Percentiles rank a stretch among this genome's conserved stretches.
Evolutionary conservation across 129 eudicot genomes (phyloP).

Genomic region (Daucus carota): DNA sequence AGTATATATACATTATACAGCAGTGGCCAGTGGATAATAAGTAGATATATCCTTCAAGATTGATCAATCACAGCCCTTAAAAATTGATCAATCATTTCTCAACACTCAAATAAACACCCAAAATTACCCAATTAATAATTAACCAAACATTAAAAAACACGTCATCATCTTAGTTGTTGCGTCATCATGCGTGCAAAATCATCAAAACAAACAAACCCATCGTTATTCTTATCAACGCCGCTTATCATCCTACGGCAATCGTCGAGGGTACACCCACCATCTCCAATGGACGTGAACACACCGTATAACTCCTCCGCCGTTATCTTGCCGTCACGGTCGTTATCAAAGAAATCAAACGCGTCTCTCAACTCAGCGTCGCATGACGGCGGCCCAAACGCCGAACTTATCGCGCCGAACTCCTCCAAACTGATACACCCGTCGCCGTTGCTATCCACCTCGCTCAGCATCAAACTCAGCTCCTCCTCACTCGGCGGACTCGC

Average conservation of each 20-base stretch:
- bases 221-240: constrained; percentile 61
- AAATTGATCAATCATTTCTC: neutral
- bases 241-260: constrained; percentile 80
- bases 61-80: constrained; percentile 5
- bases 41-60: neutral
- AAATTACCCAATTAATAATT: neutral
- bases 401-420: constrained; percentile 52
- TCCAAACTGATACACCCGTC: constrained; percentile 70
- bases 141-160: neutral
- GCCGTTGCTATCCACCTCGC: constrained; percentile 55
- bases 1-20: neutral
- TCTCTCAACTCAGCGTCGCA: constrained; percentile 47
- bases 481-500: constrained; percentile 32
- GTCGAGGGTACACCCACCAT: constrained; percentile 55
- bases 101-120: neutral
- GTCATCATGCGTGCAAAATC: constrained; percentile 77
- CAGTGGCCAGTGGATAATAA: neutral
- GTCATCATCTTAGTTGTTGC: constrained; percentile 26
- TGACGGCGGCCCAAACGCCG: constrained; percentile 58
- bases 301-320: constrained; percentile 55
- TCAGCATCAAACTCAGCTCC: constrained; percentile 45
- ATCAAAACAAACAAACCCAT: constrained; percentile 79
- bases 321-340: constrained; percentile 68
- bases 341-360: constrained; percentile 64
- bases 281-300: constrained; percentile 55